phyloP scores from a whole-genome alignment of 306 rosid species.

The Canavalia ensiformis region DNA sequence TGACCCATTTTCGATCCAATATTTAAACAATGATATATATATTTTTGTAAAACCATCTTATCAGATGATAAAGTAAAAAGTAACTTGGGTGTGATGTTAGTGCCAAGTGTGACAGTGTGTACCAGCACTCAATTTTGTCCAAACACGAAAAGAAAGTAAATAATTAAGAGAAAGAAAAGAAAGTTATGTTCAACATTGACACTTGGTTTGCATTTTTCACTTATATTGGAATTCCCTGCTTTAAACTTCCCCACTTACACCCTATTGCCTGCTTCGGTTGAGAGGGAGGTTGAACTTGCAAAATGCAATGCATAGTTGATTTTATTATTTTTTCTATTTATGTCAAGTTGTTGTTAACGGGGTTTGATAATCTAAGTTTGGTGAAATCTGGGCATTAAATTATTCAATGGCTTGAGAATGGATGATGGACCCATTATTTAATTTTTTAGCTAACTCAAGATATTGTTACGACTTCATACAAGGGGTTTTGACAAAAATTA shows the following conservation, averaged over 20 bases:
- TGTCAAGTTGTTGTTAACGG: background rate
- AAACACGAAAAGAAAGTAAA: background rate
- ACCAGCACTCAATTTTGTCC: slow-evolving; percentile 28
- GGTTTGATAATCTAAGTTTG: background rate
- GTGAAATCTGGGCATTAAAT: background rate
- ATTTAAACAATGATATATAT: too few relatives aligned
- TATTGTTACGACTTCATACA: background rate
- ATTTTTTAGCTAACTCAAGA: background rate
- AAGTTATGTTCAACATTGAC: background rate
- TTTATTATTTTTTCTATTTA: background rate
- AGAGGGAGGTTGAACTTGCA: background rate
- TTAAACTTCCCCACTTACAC: background rate
- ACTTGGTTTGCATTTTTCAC: background rate
- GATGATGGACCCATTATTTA: background rate
- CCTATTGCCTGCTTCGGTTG: background rate
- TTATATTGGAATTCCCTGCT: background rate
- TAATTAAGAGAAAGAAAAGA: background rate
- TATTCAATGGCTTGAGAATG: background rate
- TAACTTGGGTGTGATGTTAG: background rate
- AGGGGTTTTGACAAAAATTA: background rate
- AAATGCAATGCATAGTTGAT: background rate
- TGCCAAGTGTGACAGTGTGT: slow-evolving; percentile 21
- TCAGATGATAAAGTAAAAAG: background rate
- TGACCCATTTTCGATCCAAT: too few relatives aligned
- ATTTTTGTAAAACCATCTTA: too few relatives aligned